Conservation (phyloP, 1,139 yeast genomes). For the Kodamaea sp. region DNA sequence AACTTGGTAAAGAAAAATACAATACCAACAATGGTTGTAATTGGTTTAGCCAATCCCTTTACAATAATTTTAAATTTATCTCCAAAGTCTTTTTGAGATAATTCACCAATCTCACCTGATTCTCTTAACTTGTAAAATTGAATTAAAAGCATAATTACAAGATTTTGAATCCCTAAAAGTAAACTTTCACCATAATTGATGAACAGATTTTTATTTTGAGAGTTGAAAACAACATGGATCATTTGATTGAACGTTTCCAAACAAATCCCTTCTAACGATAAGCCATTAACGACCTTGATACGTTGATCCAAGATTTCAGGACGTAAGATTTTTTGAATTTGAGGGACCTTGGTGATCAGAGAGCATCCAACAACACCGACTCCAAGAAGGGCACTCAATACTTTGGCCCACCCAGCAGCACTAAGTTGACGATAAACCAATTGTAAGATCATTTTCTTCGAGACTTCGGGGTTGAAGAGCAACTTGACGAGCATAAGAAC, state of each 20-base stretch:
- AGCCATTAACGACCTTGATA: conserved; percentile 36
- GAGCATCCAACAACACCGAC: conserved; percentile 39
- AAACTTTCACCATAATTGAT: conserved; percentile 43
- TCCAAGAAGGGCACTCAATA: conserved; percentile 34
- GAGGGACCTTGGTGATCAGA: conserved; percentile 43
- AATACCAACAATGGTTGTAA: conserved; percentile 26
- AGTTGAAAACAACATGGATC: conserved; percentile 41
- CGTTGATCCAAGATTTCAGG: conserved; percentile 28
- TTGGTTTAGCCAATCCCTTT: conserved; percentile 20
- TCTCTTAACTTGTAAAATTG: conserved; percentile 33
- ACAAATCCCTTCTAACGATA: conserved; percentile 35
- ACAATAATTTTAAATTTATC: conserved; percentile 14
- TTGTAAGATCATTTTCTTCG: conserved; percentile 38
- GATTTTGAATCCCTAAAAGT: conserved; percentile 40
- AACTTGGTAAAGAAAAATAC: conserved; percentile 29
- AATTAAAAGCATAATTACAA: conserved; percentile 34
- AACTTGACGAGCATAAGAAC: conserved; percentile 24
- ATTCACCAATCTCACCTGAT: conserved; percentile 16
- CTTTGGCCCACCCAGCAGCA: conserved; percentile 36
- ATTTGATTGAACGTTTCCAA: conserved; percentile 40
- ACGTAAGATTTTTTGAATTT: conserved; percentile 34
- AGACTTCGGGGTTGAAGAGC: conserved; percentile 39
- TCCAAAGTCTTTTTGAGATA: conserved; percentile 7
- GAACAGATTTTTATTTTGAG: conserved; percentile 34
- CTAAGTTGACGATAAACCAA: conserved; percentile 36